A percentile compares a stretch with the other conserved stretches of the same genome.
Evolutionary conservation across 1,284 basidiomycete species (phyloP).

Genomic region (Paramarasmius palmivorus): DNA sequence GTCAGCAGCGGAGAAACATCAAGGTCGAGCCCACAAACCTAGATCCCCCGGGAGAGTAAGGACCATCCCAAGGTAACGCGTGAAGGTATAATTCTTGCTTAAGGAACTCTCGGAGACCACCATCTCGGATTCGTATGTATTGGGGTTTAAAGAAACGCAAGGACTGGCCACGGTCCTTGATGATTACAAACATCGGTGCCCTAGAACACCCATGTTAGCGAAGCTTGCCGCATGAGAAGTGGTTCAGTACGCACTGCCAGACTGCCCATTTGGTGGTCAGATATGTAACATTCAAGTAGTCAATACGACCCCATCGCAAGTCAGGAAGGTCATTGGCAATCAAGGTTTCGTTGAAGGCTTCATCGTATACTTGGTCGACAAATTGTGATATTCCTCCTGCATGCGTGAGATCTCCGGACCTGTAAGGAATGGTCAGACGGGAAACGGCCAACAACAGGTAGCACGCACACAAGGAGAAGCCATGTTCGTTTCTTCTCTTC

Average conservation of each 20-base stretch:
- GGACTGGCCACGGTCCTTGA: constrained; percentile 65
- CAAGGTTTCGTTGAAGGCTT: constrained; percentile 62
- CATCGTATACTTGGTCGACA: constrained; percentile 70
- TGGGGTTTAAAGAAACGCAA: constrained; percentile 74
- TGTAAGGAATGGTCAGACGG: constrained; percentile 28
- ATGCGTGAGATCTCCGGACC: constrained; percentile 59
- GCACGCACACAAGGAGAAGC: constrained; percentile 69
- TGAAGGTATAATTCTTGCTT: constrained; percentile 57
- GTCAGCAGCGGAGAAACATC: constrained; percentile 4
- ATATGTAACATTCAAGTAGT: constrained; percentile 78
- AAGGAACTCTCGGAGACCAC: constrained; percentile 63
- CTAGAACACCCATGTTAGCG: constrained; percentile 34
- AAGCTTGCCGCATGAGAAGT: not conserved
- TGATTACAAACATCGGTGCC: constrained; percentile 67
- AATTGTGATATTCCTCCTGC: constrained; percentile 66
- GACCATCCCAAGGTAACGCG: constrained; percentile 59
- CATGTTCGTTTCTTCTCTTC: constrained; percentile 68
- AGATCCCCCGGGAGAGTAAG: constrained; percentile 69
- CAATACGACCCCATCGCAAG: constrained; percentile 76
- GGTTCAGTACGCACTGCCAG: constrained; percentile 61
- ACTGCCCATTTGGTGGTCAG: constrained; percentile 79
- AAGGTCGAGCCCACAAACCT: constrained; percentile 52
- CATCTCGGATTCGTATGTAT: constrained; percentile 56
- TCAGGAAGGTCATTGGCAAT: constrained; percentile 64
- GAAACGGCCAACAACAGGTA: constrained; percentile 7